Evolutionary conservation across 139 green algal species (phyloP).

Genomic region (Chlorella sp.): DNA sequence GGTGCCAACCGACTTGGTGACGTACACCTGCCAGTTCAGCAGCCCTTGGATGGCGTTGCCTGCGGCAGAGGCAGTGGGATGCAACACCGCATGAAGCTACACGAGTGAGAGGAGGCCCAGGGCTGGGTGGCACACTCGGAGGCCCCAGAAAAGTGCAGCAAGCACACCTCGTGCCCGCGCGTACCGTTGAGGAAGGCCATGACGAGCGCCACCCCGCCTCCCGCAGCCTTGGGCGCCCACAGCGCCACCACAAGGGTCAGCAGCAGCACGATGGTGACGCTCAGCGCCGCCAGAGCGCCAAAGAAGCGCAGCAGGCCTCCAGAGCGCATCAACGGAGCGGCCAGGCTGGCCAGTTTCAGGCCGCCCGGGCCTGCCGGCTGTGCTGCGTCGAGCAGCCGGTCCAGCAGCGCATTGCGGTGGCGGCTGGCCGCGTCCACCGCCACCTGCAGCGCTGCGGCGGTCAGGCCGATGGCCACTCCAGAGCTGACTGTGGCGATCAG

Average conservation of each 20-base stretch:
- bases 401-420: background rate
- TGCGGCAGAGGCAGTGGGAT: too few species aligned
- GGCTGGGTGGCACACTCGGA: too few species aligned
- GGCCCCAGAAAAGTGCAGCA: too few species aligned
- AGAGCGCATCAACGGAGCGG: slow-evolving; percentile 21
- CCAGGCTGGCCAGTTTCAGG: slow-evolving; percentile 4
- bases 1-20: slow-evolving; percentile 37
- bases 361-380: background rate
- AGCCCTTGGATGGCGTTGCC: slow-evolving; percentile 55
- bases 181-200: slow-evolving; percentile 32
- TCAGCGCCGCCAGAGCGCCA: slow-evolving; percentile 27
- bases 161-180: too few species aligned
- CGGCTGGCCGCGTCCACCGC: slow-evolving; percentile 17
- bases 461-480: slow-evolving; percentile 72
- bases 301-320: background rate
- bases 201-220: slow-evolving; percentile 79
- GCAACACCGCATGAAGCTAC: too few species aligned
- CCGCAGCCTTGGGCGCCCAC: slow-evolving; percentile 75
- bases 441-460: slow-evolving; percentile 56
- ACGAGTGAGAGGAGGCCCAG: too few species aligned
- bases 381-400: background rate
- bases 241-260: slow-evolving; percentile 69
- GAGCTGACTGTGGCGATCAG: slow-evolving; percentile 70
- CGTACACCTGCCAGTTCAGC: slow-evolving; percentile 37
- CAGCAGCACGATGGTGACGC: slow-evolving; percentile 47